Evolutionary conservation across 1,284 basidiomycete genomes (phyloP), one percentile per base, ranked within the genome.

Genomic region (Microbotryum saponariae): DNA sequence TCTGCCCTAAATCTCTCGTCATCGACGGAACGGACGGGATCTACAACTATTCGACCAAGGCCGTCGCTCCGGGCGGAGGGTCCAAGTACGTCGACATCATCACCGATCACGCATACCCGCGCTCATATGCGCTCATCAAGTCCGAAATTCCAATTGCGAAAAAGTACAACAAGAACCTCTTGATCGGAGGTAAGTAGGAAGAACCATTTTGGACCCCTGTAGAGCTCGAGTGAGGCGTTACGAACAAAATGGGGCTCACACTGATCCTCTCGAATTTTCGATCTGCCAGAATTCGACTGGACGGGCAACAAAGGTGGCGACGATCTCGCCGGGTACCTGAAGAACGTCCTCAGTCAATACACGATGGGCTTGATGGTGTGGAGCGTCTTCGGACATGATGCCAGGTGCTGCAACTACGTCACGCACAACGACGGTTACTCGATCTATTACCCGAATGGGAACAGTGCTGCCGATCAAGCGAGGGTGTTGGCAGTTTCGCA

Each of bases 271-370:
- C 31, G 31, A 31, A 9, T 5, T 31, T 31, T 25, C 25, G 25
- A 25, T 25, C 25, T 4, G 25, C 25, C 49, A 21, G 64, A 68
- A 47, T 63, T 51, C 46, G 66, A 68, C 53, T 68, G 66, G 66
- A 65, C 61, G 2, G 51, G 55, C 14, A 47, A 47, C 5, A 29
- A 44, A 29, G 54, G 57, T 4, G 57, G 57, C 4, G 56, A 50
- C 6, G 54, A 61, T 21, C 46, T 65, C 3, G 47, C 56, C 4
- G 29, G 20, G 20, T 68, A 63, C 51, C 55, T 65, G 14, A 42
- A 3, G 37, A 42, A 42, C 12, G 37, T 42, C 37, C 37, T 42
- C 37, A 14, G 37, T 42, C 37, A 42, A 42, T 42, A 6, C 14
- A 42, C 37, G 14, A 42, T 42, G 37, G 37, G 37, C 16, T 42